Percentiles rank a stretch among this genome's conserved stretches.
These are phyloP conservation scores for Thraustochytrium sp. DNA, from an alignment of 352 stramenopile genomes.

Conservation along the genomic window DNA sequence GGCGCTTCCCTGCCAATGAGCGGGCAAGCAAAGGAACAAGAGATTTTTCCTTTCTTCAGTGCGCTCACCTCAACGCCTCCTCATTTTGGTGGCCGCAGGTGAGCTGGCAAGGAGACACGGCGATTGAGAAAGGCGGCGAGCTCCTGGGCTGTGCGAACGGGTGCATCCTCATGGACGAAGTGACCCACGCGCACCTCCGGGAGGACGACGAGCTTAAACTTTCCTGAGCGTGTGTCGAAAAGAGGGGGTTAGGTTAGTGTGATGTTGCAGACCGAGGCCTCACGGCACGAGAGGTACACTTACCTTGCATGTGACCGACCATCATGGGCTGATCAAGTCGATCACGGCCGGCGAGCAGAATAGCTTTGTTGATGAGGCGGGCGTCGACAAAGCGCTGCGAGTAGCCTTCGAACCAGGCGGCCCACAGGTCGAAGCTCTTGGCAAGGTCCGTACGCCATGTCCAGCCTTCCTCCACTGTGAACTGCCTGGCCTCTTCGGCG, in stretches of 20 bases:
- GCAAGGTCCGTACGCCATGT: not conserved
- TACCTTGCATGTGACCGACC: constrained; percentile 38
- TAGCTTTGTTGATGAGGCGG: constrained; percentile 3
- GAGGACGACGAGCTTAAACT: constrained; percentile 32
- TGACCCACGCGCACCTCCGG: constrained; percentile 4
- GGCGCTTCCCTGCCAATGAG: no score
- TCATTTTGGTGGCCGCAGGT: not conserved
- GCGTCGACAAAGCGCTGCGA: constrained; percentile 8
- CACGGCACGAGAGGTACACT: not conserved
- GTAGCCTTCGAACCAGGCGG: not conserved
- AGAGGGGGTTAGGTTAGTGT: not conserved
- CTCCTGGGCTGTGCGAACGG: not conserved
- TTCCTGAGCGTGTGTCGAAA: not conserved
- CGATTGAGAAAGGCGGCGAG: not conserved
- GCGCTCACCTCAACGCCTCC: no score
- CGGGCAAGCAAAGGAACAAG: not conserved
- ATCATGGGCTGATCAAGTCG: constrained; percentile 23
- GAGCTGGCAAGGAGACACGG: not conserved
- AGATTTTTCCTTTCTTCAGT: no score
- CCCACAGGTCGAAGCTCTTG: not conserved
- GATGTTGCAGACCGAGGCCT: not conserved
- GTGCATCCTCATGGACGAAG: constrained; percentile 34
- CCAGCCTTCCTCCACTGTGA: not conserved
- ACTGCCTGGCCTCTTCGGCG: not conserved
- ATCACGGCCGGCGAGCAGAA: not conserved